Evolutionary conservation across 805 yeast species (phyloP).

Genomic region (Kuraishia ogatae): DNA sequence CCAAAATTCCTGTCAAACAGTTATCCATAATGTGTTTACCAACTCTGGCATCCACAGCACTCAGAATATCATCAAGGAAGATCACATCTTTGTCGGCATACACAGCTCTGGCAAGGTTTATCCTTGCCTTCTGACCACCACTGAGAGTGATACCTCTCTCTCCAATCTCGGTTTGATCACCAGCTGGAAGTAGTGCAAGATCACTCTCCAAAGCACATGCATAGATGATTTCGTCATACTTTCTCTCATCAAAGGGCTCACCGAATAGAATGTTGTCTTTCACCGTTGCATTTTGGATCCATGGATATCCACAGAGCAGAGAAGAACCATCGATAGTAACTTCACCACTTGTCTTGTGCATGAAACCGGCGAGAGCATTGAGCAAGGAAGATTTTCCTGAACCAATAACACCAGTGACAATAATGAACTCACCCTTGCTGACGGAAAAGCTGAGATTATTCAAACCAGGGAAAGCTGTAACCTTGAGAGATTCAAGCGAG

Average conservation of each 20-base stretch:
- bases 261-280: constrained; percentile 72
- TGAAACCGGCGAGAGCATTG: constrained; percentile 59
- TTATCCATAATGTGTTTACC: constrained; percentile 70
- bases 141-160: constrained; percentile 79
- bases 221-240: constrained; percentile 44
- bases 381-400: constrained; percentile 73
- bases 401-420: constrained; percentile 68
- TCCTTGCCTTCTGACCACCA: constrained; percentile 85
- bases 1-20: constrained; percentile 52
- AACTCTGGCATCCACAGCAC: constrained; percentile 84
- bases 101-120: constrained; percentile 72
- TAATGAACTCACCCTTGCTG: constrained; percentile 59
- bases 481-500: constrained; percentile 9
- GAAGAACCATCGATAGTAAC: constrained; percentile 45
- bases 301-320: constrained; percentile 44
- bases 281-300: constrained; percentile 80
- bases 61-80: constrained; percentile 68
- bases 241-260: constrained; percentile 33
- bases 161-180: constrained; percentile 75
- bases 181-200: constrained; percentile 59
- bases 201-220: constrained; percentile 66
- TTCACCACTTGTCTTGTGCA: constrained; percentile 46
- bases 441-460: constrained; percentile 42
- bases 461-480: constrained; percentile 44
- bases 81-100: constrained; percentile 61